These are phyloP conservation scores for Rhamnella rubrinervis DNA, from an alignment of 331 rosid genomes.

Conservation along the genomic window DNA sequence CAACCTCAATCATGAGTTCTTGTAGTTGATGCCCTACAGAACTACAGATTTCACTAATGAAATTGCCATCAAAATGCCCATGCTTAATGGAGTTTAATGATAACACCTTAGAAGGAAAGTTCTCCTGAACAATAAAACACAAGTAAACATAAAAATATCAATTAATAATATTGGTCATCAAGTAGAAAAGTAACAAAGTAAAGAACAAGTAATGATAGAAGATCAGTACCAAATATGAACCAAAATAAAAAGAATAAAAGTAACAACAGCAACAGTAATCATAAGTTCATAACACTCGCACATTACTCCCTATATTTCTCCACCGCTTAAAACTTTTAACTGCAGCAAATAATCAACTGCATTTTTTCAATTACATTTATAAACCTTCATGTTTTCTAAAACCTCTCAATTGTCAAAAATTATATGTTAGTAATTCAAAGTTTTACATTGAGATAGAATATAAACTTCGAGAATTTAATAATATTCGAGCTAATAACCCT, in stretches of 20 bases:
- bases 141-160: constrained; percentile 17
- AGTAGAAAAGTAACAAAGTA: neutral
- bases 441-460: too few species aligned
- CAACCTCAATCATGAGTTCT: constrained; percentile 48
- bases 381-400: too few species aligned
- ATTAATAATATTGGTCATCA: neutral
- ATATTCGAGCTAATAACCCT: too few species aligned
- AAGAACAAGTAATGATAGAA: neutral
- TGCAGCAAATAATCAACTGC: too few species aligned
- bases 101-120: constrained; percentile 36
- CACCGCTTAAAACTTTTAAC: too few species aligned
- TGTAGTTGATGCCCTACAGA: constrained; percentile 55
- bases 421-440: too few species aligned
- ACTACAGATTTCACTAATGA: constrained; percentile 31
- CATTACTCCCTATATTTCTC: too few species aligned
- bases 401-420: too few species aligned
- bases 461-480: too few species aligned
- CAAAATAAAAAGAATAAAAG: constrained; percentile 9
- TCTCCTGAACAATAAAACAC: constrained; percentile 46
- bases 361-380: too few species aligned
- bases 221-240: neutral
- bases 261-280: neutral
- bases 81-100: constrained; percentile 46
- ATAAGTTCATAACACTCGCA: neutral
- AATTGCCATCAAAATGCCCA: constrained; percentile 42